Conservation (phyloP, 1,139 yeast species). For the Zygoascus sp. region DNA sequence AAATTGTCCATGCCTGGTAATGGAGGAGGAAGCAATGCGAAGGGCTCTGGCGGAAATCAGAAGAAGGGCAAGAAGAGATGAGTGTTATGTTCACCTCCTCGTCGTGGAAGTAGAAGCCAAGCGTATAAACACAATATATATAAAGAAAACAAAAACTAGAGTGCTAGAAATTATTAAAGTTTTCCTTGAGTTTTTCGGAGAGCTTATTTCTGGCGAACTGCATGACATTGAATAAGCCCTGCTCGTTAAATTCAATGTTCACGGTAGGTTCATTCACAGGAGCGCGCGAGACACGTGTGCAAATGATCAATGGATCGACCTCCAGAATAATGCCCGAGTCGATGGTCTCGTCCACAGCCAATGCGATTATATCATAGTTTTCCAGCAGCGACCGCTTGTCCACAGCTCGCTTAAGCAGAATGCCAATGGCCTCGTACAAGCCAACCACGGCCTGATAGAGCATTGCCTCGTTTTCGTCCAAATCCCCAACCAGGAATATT, state of each 20-base stretch:
- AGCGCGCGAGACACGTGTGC: constrained; percentile 81
- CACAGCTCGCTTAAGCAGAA: constrained; percentile 66
- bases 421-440: constrained; percentile 73
- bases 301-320: constrained; percentile 81
- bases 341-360: constrained; percentile 86
- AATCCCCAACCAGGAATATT: constrained; percentile 65
- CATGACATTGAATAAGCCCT: constrained; percentile 82
- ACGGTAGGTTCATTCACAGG: constrained; percentile 63
- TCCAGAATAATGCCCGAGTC: constrained; percentile 85
- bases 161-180: constrained; percentile 36
- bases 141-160: constrained; percentile 8
- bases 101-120: background rate
- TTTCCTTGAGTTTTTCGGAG: constrained; percentile 76
- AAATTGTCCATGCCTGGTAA: constrained; percentile 32
- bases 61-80: constrained; percentile 1
- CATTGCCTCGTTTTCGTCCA: constrained; percentile 83
- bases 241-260: constrained; percentile 77
- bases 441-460: constrained; percentile 75
- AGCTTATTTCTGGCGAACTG: constrained; percentile 84
- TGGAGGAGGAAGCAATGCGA: constrained; percentile 3
- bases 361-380: constrained; percentile 76
- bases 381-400: constrained; percentile 79
- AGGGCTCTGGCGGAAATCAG: background rate
- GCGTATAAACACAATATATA: background rate
- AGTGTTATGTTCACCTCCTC: too few relatives aligned